Base-by-base conservation (phyloP, 345 rosid genomes). In the Mallotus nudiflorus region DNA sequence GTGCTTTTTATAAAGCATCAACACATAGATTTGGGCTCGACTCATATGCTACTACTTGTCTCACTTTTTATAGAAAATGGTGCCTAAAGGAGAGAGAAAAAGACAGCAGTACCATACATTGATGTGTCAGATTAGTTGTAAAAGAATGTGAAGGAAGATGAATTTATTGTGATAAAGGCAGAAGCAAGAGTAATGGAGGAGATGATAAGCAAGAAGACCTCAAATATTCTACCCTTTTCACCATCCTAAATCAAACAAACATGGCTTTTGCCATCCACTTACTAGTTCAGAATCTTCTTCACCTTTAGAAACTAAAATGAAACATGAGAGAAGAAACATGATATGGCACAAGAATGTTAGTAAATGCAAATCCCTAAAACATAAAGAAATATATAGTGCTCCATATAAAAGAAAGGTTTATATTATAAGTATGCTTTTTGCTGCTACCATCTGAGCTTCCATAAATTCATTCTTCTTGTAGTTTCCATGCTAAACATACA, bases 371-470 rank as follows among this genome's bases (percentile, higher is more conserved):
- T 25, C 56, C 12, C 72, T 15, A 62, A 42, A 48, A 16, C 27
- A 68, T 48, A 37, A 50, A 10, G 51, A 6, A 24, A 25, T 0
- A 0, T 29, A 13, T 0, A 56, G 31, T 33, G 75, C 9, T 53
- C 14, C 33, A 5, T 33, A 45, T 56, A 22, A 35, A 2, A 61
- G 52, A 25, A 62, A 39, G 73, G 2, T 69, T 46, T 72, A 45
- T 57, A 15, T 82, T 65, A 84, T 84, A 71, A 73, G 62, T 84
- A 73, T 77, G 90, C 90, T 20, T 85, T n/a, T 87, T 49, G 87
- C 83, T 16, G 83, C 82, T 51, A 86, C 96, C n/a, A 59, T 86
- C 73, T 75, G 88, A 82, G 93, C 91, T 65, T 90, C 91, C 60
- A 84, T 83, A 61, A 88, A 83, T 55, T 88, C 93, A 42, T 46